Conservation (phyloP, 352 stramenopile species). For the Pythium myriotylum region DNA sequence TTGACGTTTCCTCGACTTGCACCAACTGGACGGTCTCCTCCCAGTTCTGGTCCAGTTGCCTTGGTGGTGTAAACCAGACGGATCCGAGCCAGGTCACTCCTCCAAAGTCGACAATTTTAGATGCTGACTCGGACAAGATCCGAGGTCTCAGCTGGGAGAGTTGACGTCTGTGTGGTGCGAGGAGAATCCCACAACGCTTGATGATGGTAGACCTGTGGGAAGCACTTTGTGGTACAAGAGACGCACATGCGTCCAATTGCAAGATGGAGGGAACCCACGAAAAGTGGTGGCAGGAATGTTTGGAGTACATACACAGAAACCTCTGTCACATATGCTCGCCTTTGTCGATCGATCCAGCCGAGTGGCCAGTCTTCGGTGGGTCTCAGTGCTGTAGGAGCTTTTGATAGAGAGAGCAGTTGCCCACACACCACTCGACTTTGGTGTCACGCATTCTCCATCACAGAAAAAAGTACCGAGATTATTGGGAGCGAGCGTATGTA, state of each 20-base stretch:
- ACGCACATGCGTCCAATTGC: neutral
- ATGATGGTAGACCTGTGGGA: neutral
- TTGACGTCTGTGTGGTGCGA: neutral
- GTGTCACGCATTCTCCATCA: neutral
- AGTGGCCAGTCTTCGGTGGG: neutral
- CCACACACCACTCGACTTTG: no score
- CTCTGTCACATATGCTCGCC: no score
- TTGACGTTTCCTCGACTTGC: neutral
- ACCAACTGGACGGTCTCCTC: neutral
- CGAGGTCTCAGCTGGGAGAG: neutral
- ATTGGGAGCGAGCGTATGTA: neutral
- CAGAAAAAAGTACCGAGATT: neutral
- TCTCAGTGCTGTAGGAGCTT: neutral
- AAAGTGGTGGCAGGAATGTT: neutral
- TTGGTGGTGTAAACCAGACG: slow-evolving; percentile 4
- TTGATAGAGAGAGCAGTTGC: no score
- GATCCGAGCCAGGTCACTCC: slow-evolving; percentile 10
- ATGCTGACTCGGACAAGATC: neutral
- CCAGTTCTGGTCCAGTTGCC: slow-evolving; percentile 12
- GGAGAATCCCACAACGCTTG: neutral
- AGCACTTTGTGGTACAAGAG: neutral
- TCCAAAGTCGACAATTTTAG: neutral
- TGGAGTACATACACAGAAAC: no score
- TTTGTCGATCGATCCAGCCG: neutral
- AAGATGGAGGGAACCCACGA: neutral